Percentiles rank a stretch among this genome's conserved stretches.
Conservation (phyloP, 176 grass and related monocot genomes). For the Oryza meridionalis region DNA sequence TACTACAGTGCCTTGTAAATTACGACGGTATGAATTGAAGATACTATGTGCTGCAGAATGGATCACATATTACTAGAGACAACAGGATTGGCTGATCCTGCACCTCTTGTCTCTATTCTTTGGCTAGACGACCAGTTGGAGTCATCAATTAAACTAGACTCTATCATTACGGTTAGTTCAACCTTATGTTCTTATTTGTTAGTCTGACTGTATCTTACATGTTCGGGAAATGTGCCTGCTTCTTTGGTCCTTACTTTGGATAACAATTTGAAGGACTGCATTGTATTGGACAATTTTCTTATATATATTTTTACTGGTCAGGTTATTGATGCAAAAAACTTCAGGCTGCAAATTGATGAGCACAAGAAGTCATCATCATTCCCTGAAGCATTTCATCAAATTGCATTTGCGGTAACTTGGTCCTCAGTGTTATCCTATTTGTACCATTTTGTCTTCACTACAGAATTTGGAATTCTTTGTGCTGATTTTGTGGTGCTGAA, state of each 20-base stretch:
- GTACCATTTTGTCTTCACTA: slow-evolving; percentile 18
- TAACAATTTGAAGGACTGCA: not conserved
- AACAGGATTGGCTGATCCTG: slow-evolving; percentile 90
- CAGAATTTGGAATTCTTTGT: not conserved
- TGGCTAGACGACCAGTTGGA: slow-evolving; percentile 98
- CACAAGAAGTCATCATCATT: slow-evolving; percentile 70
- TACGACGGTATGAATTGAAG: not conserved
- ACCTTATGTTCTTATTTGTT: not conserved
- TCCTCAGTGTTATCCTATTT: slow-evolving; percentile 7
- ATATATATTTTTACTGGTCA: slow-evolving; percentile 39
- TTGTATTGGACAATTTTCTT: not conserved
- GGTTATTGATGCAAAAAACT: slow-evolving; percentile 95
- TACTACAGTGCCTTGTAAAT: slow-evolving; percentile 8
- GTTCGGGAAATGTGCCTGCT: not conserved
- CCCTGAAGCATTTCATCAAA: slow-evolving; percentile 92
- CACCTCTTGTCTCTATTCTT: slow-evolving; percentile 86
- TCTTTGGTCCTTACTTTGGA: slow-evolving; percentile 14
- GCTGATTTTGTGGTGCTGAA: not conserved
- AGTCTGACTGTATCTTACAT: not conserved
- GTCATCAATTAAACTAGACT: slow-evolving; percentile 82
- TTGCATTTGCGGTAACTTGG: slow-evolving; percentile 86
- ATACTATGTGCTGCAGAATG: slow-evolving; percentile 61
- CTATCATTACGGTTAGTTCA: slow-evolving; percentile 89
- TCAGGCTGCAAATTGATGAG: slow-evolving; percentile 86
- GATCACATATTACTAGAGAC: slow-evolving; percentile 99